Evolutionary conservation across 2,329 filamentous ascomycete species (phyloP).

Genomic region (Nannizziopsis arthrosporioides): DNA sequence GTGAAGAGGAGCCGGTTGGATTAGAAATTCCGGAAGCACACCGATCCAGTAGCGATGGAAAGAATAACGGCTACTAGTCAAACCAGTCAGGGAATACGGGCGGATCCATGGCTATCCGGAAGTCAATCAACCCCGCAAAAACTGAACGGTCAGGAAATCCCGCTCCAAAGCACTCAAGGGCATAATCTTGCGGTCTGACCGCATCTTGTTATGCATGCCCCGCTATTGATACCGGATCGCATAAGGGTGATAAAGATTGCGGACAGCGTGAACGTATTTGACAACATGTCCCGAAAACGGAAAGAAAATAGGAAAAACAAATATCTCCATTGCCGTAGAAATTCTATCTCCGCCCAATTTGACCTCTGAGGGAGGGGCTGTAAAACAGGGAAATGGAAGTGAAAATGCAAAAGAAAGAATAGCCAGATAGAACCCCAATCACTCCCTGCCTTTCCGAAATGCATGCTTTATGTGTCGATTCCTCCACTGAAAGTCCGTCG

Average conservation of each 20-base stretch:
- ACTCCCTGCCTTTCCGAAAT: constrained; percentile 1
- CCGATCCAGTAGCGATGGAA: too few relatives aligned
- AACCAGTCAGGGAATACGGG: too few relatives aligned
- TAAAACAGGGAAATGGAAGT: not conserved
- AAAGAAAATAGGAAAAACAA: not conserved
- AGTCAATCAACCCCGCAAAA: constrained; percentile 5
- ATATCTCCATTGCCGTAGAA: too few relatives aligned
- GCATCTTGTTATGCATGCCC: not conserved
- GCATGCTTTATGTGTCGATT: not conserved
- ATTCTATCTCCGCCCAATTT: too few relatives aligned
- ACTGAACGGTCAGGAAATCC: too few relatives aligned
- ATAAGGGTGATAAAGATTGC: not conserved
- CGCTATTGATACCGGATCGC: not conserved
- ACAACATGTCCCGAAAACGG: not conserved
- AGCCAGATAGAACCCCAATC: constrained; percentile 1
- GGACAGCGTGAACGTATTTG: not conserved
- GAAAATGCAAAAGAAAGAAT: not conserved
- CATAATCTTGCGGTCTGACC: too few relatives aligned
- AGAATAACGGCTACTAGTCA: too few relatives aligned
- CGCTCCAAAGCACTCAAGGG: too few relatives aligned
- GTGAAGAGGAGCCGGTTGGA: too few relatives aligned
- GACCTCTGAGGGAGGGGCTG: too few relatives aligned
- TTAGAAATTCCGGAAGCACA: too few relatives aligned
- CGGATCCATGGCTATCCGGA: not conserved
- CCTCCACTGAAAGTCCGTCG: not conserved